Percentiles rank a stretch among this genome's conserved stretches.
phyloP scores from a whole-genome alignment of 352 stramenopile species.

The Pythium biforme region DNA sequence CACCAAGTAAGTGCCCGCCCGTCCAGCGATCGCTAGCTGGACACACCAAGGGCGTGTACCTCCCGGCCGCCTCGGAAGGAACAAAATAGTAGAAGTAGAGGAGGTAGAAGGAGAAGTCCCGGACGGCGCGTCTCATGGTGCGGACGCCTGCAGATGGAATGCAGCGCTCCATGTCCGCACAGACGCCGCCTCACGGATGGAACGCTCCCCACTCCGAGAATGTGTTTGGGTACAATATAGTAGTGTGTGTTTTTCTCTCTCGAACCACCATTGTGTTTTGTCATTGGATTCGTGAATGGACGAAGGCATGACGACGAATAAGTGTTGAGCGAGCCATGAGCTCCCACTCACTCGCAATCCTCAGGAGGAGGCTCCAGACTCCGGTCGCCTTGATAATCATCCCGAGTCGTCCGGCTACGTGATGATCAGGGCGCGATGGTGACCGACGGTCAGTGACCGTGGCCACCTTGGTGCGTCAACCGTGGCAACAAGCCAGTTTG shows the following conservation, averaged over 20 bases:
- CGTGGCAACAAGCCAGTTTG: neutral
- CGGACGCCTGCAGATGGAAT: slow-evolving; percentile 22
- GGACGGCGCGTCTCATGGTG: neutral
- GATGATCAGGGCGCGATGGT: no score
- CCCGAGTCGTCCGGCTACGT: no score
- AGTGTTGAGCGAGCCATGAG: no score
- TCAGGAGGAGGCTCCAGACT: no score
- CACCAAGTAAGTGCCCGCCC: no score
- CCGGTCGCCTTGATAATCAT: no score
- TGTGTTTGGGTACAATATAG: slow-evolving; percentile 2
- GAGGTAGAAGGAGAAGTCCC: slow-evolving; percentile 10
- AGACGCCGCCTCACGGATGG: neutral
- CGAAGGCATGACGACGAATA: no score
- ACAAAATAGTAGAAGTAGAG: slow-evolving; percentile 7
- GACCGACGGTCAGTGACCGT: no score
- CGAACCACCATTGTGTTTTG: neutral
- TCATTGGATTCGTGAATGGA: neutral
- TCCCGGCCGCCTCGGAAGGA: neutral
- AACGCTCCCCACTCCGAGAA: no score
- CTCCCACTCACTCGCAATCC: no score
- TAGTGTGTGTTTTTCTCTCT: no score
- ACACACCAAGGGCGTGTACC: neutral
- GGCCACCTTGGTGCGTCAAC: neutral
- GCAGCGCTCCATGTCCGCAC: slow-evolving; percentile 4
- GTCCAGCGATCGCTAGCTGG: slow-evolving; percentile 8